Base-by-base conservation (phyloP, 2,329 filamentous ascomycete genomes). In the Beauveria sp. region DNA sequence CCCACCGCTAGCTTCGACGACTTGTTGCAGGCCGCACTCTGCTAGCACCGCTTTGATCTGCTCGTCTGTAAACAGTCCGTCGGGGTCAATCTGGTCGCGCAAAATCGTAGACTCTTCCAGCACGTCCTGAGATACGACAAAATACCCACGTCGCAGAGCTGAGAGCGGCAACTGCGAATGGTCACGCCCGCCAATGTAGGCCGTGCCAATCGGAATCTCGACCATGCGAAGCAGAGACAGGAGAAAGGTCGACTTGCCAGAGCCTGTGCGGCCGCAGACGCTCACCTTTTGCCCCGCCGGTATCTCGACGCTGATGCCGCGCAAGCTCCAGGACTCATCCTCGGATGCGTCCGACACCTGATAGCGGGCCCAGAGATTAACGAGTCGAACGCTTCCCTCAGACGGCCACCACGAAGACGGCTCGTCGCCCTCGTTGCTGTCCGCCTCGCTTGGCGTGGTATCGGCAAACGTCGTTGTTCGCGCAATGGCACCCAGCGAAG, bases 181-280 rank as follows among this genome's bases (percentile, higher is more conserved):
- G 30, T 58, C 55, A 10, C 8, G 20, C 8, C 55, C 46, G 24
- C 37, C 55, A 28, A 58, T 22, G 30, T 40, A 50, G 22, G 18
- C 37, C 3, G 44, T 26, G 18, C 56, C 34, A 2, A 46, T 52
- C 3, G 47, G 47, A 6, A 53, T 30, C 8, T 44, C 22, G 3
- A 59, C 26, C 56, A 59, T 59, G 37, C 47, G 34, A 8, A 59
- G 30, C 14, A 59, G 37, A 3, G 56, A 34, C 24, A 59, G 10
- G 20, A 59, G 37, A 9, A 53, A 24, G 3, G 47, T 59, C 2
- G 56, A 59, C 47, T 59, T 59, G 34, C 47, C 56, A 0, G 56
- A 59, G 47, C 56, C 56, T 2, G 56, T 59, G 22, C 37, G 16
- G 20, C 56, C 56, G 37, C 56, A 59, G 47, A 53, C 18, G 34